Base-by-base conservation (phyloP, 257 asterid genomes). In the Schizonepeta tenuifolia region DNA sequence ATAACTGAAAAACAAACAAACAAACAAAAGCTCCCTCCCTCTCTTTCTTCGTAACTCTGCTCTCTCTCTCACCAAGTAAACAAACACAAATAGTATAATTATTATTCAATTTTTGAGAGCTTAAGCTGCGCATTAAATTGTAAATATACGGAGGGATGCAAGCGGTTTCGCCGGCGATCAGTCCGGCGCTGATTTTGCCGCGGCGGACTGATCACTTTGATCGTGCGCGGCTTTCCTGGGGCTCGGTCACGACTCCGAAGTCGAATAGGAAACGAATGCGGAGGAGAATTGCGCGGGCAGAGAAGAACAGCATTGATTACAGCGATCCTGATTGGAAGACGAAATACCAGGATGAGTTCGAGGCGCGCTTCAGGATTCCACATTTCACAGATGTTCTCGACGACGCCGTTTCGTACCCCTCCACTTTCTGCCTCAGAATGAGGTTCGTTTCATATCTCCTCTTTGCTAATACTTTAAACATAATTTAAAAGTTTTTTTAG, bases 351-450 rank as follows among this genome's bases (percentile, higher is more conserved):
- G 66, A 51, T 44, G 93, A 92, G 15, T 89, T 92, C 74, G 93
- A 83, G 65, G 82, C 84, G 69, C 89, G 96, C 47, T 92, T 92
- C 80, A 80, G 75, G 11, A 85, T 92, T 75, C 96, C 96, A 28
- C 97, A 88, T 55, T 17, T 92, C 59, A 83, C 88, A 1, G 90
- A 89, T 81, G 79, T 75, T n/a, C 70, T 85, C 15, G 71, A 77
- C 35, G 89, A 88, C 70, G 83, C 93, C 54, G 89, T 77, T 77
- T 82, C 89, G 4, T 86, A 85, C 56, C 97, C 96, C 41, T 92
- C 97, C 18, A 86, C 97, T 58, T 92, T 92, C 75, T 84, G 96
- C 72, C 95, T 88, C 55, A 81, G 75, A 72, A 92, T 89, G 97
- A 88, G 97, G 97, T 92, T 57, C 2, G 36, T 24, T 24, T 24